Evolutionary conservation across 805 yeast genomes (phyloP).

Genomic region (Wickerhamia fluorescens): DNA sequence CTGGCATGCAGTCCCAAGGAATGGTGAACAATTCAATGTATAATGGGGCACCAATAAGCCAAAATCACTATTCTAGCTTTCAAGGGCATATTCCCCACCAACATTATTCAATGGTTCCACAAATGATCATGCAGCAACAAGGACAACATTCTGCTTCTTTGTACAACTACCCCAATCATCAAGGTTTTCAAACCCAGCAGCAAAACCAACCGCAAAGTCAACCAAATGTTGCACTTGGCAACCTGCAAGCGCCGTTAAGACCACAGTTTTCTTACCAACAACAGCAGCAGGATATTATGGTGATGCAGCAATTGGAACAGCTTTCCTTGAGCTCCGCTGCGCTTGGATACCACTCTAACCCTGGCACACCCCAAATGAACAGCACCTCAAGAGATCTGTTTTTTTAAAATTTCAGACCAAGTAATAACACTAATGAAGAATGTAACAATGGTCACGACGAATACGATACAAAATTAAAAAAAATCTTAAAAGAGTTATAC

Average conservation of each 20-base stretch:
- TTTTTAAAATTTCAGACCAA: too few species aligned
- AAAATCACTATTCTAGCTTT: neutral
- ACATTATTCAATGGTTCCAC: conserved; percentile 1
- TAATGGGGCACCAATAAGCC: neutral
- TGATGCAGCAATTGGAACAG: conserved; percentile 42
- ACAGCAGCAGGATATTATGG: conserved; percentile 22
- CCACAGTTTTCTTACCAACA: conserved; percentile 4
- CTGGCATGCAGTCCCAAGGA: neutral
- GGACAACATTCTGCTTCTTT: neutral
- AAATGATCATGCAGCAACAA: conserved; percentile 1
- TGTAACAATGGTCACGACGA: too few species aligned
- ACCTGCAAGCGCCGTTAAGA: neutral
- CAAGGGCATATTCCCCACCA: conserved; percentile 1
- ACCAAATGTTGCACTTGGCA: conserved; percentile 3
- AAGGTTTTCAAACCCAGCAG: conserved; percentile 3
- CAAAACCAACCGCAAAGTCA: conserved; percentile 9
- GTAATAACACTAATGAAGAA: too few species aligned
- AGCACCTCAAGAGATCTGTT: conserved; percentile 18
- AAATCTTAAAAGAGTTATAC: too few species aligned
- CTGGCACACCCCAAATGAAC: conserved; percentile 30
- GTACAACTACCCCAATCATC: neutral
- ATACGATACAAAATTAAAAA: too few species aligned
- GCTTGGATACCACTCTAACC: conserved; percentile 38
- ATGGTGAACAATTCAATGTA: conserved; percentile 1
- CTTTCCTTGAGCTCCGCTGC: conserved; percentile 41